A percentile compares a stretch with the other conserved stretches of the same genome.
Evolutionary conservation across 805 yeast species (phyloP).

Genomic region (Ogataea pignaliae): DNA sequence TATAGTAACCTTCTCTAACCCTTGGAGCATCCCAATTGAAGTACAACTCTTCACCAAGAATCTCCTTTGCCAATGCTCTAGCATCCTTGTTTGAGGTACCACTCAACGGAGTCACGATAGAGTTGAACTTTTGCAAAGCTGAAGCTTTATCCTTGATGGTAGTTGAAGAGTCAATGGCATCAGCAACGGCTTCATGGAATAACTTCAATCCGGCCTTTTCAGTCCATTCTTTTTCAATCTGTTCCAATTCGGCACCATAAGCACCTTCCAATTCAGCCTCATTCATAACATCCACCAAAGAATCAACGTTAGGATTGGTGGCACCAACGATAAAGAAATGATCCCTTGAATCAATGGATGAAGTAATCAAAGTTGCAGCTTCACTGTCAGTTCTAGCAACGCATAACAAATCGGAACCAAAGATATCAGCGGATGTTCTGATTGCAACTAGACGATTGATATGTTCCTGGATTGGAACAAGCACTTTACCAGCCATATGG

Average conservation of each 20-base stretch:
- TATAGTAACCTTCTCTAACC: slow-evolving; percentile 95
- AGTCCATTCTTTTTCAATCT: slow-evolving; percentile 79
- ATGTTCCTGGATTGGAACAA: slow-evolving; percentile 97
- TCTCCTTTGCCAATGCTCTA: slow-evolving; percentile 63
- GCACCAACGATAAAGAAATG: slow-evolving; percentile 89
- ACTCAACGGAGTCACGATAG: slow-evolving; percentile 69
- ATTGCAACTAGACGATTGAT: slow-evolving; percentile 90
- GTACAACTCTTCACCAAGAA: slow-evolving; percentile 77
- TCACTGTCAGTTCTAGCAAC: slow-evolving; percentile 98
- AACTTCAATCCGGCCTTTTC: slow-evolving; percentile 77
- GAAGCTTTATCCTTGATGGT: slow-evolving; percentile 54
- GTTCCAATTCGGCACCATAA: slow-evolving; percentile 64
- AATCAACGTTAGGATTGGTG: slow-evolving; percentile 76
- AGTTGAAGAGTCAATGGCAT: slow-evolving; percentile 60
- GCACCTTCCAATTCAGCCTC: slow-evolving; percentile 76
- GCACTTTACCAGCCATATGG: slow-evolving; percentile 98
- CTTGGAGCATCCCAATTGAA: slow-evolving; percentile 95
- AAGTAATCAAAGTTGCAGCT: slow-evolving; percentile 92
- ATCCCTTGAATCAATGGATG: slow-evolving; percentile 91
- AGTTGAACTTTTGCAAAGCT: slow-evolving; percentile 60
- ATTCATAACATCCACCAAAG: slow-evolving; percentile 72
- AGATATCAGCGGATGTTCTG: slow-evolving; percentile 91
- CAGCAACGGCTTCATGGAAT: slow-evolving; percentile 88
- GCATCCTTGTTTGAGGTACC: slow-evolving; percentile 78
- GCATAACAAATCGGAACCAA: slow-evolving; percentile 78